A percentile compares a stretch with the other conserved stretches of the same genome.
phyloP scores from a whole-genome alignment of 2,329 filamentous ascomycete species.

The Paecilomyces dactylethromorphus region DNA sequence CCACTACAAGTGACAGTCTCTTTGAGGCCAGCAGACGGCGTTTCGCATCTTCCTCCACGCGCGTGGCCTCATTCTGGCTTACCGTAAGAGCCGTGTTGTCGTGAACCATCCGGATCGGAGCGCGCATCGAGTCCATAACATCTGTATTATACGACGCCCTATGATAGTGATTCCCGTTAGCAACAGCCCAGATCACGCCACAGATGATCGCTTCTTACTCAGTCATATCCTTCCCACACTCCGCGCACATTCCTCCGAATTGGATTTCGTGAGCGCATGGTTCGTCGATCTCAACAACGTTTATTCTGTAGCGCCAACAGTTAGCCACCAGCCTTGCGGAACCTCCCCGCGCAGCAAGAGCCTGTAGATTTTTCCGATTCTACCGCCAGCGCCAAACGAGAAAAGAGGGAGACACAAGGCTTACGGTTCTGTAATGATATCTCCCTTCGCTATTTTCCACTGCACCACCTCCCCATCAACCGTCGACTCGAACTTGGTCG shows the following conservation, averaged over 20 bases:
- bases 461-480: conserved; percentile 70
- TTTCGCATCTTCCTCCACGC: conserved; percentile 80
- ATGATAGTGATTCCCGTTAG: not conserved
- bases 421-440: conserved; percentile 38
- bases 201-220: conserved; percentile 44
- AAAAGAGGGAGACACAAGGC: conserved; percentile 11
- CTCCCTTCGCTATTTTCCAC: conserved; percentile 60
- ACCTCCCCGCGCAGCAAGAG: not conserved
- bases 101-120: conserved; percentile 91
- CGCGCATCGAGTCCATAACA: conserved; percentile 70
- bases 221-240: conserved; percentile 96
- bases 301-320: conserved; percentile 33
- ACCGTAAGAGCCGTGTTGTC: conserved; percentile 83
- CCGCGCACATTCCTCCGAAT: conserved; percentile 81
- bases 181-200: not conserved
- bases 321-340: not conserved
- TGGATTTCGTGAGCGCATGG: conserved; percentile 86
- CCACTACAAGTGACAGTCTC: conserved; percentile 89
- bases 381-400: not conserved
- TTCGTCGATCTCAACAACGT: conserved; percentile 75
- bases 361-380: not conserved
- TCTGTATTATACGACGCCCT: conserved; percentile 74
- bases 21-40: conserved; percentile 69
- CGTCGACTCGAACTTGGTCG: conserved; percentile 74
- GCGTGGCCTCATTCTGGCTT: conserved; percentile 71